These are phyloP conservation scores for Candida sp. DNA, from an alignment of 1,139 yeast genomes.

Conservation along the genomic window DNA sequence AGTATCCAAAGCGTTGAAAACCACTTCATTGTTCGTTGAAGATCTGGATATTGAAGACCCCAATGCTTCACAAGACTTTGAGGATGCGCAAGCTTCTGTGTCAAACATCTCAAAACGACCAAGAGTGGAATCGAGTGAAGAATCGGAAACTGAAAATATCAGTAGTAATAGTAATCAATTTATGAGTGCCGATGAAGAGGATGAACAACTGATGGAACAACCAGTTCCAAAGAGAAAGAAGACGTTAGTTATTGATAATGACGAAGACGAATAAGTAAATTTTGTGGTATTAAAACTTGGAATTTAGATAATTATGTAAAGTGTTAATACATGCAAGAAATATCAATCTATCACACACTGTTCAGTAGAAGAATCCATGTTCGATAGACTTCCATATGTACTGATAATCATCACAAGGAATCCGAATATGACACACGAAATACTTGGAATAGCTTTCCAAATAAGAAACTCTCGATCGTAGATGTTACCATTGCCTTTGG, in stretches of 20 bases:
- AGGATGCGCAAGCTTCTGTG: neutral
- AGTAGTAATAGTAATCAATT: neutral
- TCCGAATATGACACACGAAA: conserved; percentile 69
- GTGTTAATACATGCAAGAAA: conserved; percentile 1
- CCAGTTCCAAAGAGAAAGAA: conserved; percentile 9
- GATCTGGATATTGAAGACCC: conserved; percentile 13
- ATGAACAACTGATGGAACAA: conserved; percentile 8
- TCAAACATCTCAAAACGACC: conserved; percentile 3
- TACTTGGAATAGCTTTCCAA: conserved; percentile 46
- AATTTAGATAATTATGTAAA: conserved; percentile 2
- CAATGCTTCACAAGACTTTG: conserved; percentile 6
- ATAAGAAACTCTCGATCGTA: conserved; percentile 24
- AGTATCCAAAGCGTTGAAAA: conserved; percentile 23
- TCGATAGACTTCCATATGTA: conserved; percentile 50
- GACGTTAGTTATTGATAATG: conserved; percentile 17
- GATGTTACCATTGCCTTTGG: conserved; percentile 26
- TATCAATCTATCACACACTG: conserved; percentile 38
- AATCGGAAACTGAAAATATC: conserved; percentile 4
- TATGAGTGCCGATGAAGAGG: conserved; percentile 22
- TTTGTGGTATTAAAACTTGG: conserved; percentile 1
- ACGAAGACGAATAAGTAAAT: conserved; percentile 17
- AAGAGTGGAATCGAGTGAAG: conserved; percentile 5
- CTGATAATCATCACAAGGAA: conserved; percentile 73
- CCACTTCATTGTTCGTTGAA: conserved; percentile 15
- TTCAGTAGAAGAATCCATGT: conserved; percentile 15